Evolutionary conservation across 768 basidiomycete species (phyloP).

Genomic region (Rubroboletus satanas): DNA sequence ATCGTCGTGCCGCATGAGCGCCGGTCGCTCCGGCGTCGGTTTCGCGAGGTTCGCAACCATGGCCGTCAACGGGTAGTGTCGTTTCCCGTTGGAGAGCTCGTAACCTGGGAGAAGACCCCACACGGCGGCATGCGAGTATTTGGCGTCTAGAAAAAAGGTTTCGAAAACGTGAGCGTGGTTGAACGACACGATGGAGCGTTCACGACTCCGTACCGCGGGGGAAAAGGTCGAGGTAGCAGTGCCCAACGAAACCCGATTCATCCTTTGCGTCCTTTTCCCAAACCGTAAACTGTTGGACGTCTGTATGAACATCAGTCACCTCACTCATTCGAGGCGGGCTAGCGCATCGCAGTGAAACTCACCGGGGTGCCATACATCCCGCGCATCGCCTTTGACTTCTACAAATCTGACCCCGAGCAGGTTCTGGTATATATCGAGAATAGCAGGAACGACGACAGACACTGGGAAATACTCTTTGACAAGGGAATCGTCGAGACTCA

Average conservation of each 20-base stretch:
- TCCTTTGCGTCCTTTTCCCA: conserved; percentile 78
- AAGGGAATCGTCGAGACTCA: conserved; percentile 69
- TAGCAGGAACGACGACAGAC: conserved; percentile 73
- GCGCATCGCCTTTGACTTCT: conserved; percentile 49
- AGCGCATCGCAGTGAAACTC: conserved; percentile 10
- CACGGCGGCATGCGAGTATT: conserved; percentile 86
- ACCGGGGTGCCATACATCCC: conserved; percentile 81
- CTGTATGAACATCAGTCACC: conserved; percentile 31
- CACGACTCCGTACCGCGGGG: conserved; percentile 55
- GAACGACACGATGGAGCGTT: background rate
- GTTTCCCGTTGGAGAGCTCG: conserved; percentile 48
- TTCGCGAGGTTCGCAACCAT: conserved; percentile 95
- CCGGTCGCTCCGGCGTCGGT: conserved; percentile 73
- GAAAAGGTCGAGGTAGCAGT: conserved; percentile 86
- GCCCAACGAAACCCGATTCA: conserved; percentile 71
- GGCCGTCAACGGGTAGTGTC: conserved; percentile 69
- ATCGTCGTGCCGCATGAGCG: conserved; percentile 82
- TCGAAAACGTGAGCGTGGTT: background rate
- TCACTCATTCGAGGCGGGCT: background rate
- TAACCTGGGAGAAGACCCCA: conserved; percentile 75
- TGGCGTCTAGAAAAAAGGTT: conserved; percentile 44
- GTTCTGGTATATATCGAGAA: conserved; percentile 80
- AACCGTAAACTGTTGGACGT: conserved; percentile 80
- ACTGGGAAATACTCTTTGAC: conserved; percentile 93
- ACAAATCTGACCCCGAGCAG: conserved; percentile 72